Conservation (phyloP, 2,329 filamentous ascomycete species). For the Claviceps humidiphila region DNA sequence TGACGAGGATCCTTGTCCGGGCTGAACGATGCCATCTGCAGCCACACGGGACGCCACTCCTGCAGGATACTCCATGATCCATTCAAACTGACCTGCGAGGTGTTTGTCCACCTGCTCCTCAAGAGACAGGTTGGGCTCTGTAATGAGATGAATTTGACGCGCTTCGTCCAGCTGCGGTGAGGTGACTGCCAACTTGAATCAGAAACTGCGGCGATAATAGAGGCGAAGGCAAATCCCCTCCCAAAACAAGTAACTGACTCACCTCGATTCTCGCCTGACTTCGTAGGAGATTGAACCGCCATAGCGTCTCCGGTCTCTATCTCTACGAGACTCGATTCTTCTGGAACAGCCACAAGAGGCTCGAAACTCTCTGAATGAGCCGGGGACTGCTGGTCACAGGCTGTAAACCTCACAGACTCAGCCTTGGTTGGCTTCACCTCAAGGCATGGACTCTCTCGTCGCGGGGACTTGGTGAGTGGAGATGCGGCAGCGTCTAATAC, state of each 20-base stretch:
- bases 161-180: background rate
- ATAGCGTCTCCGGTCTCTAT: background rate
- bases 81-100: slow-evolving; percentile 37
- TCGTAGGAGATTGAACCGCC: background rate
- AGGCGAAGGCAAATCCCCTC: background rate
- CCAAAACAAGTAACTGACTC: background rate
- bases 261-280: background rate
- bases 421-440: slow-evolving; percentile 7
- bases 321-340: slow-evolving; percentile 12
- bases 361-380: slow-evolving; percentile 21
- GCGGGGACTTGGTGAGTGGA: slow-evolving; percentile 1
- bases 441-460: background rate
- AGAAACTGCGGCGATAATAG: background rate
- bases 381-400: slow-evolving; percentile 16
- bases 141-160: background rate
- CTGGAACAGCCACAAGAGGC: slow-evolving; percentile 19
- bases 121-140: background rate
- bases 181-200: background rate
- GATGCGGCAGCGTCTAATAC: background rate
- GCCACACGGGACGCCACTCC: slow-evolving; percentile 13
- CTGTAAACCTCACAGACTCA: slow-evolving; percentile 9
- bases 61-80: slow-evolving; percentile 28
- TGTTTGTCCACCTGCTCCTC: slow-evolving; percentile 25
- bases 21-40: slow-evolving; percentile 8
- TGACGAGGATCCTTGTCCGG: background rate